phyloP scores from a whole-genome alignment of 768 basidiomycete genomes.

The Rhizopogon vinicolor region DNA sequence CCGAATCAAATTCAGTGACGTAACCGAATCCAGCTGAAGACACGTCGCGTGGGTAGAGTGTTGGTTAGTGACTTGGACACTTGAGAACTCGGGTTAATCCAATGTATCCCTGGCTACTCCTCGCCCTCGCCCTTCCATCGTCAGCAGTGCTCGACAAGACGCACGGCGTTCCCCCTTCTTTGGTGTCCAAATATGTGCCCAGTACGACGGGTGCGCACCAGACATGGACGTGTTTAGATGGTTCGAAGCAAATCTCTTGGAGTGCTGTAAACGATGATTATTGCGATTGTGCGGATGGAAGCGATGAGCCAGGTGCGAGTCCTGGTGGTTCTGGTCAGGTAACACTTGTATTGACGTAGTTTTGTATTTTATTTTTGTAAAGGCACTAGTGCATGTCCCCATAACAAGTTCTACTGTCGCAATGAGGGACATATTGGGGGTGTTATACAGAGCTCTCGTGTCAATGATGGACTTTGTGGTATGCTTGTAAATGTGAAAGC shows the following conservation, averaged over 20 bases:
- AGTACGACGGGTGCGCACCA: conserved; percentile 32
- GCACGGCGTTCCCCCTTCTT: conserved; percentile 52
- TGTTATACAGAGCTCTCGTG: conserved; percentile 72
- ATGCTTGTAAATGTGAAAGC: conserved; percentile 20
- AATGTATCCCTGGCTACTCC: conserved; percentile 52
- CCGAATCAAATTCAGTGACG: conserved; percentile 18
- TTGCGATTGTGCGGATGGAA: conserved; percentile 93
- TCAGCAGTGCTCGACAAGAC: conserved; percentile 44
- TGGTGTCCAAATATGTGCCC: conserved; percentile 54
- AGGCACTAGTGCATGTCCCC: conserved; percentile 86
- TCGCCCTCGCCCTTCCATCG: conserved; percentile 31
- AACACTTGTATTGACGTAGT: conserved; percentile 6
- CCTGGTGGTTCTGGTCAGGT: conserved; percentile 1
- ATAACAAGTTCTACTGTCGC: conserved; percentile 73
- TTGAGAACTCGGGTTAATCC: background rate
- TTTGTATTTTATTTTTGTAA: conserved; percentile 3
- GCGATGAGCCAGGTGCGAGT: conserved; percentile 81
- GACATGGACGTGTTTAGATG: conserved; percentile 78
- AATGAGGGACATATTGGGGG: conserved; percentile 88
- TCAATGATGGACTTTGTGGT: conserved; percentile 95
- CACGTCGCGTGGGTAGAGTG: background rate
- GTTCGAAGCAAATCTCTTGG: conserved; percentile 74
- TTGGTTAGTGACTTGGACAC: background rate
- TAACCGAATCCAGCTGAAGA: conserved; percentile 12
- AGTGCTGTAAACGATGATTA: conserved; percentile 88